Evolutionary conservation across 73 alveolate genomes (phyloP), one percentile per base, ranked within the genome.

Genomic region (Tetrahymena elliotti): DNA sequence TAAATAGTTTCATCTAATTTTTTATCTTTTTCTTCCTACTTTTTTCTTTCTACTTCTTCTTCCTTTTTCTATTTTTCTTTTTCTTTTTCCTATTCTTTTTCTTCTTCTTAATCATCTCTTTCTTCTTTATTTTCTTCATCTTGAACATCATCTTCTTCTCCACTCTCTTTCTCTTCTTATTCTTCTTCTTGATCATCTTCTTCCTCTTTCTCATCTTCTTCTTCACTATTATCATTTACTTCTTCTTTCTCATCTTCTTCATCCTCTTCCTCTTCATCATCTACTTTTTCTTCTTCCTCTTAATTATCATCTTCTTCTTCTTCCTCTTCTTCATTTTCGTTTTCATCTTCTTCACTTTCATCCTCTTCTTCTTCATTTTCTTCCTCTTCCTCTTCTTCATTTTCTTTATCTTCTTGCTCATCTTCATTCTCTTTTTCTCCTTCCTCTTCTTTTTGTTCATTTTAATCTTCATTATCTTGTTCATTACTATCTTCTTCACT

Each of bases 91-190:
- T 95, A 93, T 8, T 92, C 93, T 37, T 93, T 16, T 53, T 68
- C 92, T 35, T 95, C 94, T 35, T 97, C 93, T 41, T 84, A 93
- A 18, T 93, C 52, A 93, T 97, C 37, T 33, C 95, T 84, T 94
- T 95, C 93, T 93, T 95, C 97, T 52, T 93, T 83, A 93, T 83
- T 54, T 68, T 95, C 31, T 92, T 93, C 82, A 3, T 38, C 33
- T 3, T 93, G 31, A 53, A 83, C 83, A 6, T 40, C 83, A 3
- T 47, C 37, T 18, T 84, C 37, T 6, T 40, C 7, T 2, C 11
- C 3, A 18, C n/a, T 10, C n/a, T 68, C 88, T 1, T 68, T 36
- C 6, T 68, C 88, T 6, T n/a, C 34, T 6, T 31, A 33, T 1
- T 22, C 36, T 6, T 54, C 36, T 6, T 54, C 37, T 10, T 54